phyloP scores from a whole-genome alignment of 768 basidiomycete genomes.

The Termitomyces sp. region DNA sequence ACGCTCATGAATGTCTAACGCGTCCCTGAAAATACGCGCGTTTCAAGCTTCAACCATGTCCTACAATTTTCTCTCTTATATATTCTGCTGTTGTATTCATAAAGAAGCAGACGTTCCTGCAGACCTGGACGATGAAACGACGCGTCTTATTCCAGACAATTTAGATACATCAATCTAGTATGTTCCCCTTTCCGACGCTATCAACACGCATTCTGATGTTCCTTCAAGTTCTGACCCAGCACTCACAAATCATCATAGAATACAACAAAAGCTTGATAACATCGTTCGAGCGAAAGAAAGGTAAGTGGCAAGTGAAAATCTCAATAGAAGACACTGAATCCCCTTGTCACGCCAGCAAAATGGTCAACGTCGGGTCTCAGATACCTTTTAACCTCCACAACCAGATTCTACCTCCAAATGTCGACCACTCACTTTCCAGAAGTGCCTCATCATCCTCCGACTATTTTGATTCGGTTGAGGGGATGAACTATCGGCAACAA shows the following conservation, averaged over 20 bases:
- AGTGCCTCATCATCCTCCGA: conserved; percentile 21
- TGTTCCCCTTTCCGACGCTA: conserved; percentile 8
- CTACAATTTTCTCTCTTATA: conserved; percentile 13
- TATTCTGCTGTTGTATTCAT: conserved; percentile 20
- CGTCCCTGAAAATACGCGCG: background rate
- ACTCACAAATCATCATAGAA: conserved; percentile 40
- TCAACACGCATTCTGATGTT: background rate
- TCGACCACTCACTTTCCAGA: conserved; percentile 21
- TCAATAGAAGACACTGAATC: background rate
- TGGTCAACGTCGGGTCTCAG: conserved; percentile 61
- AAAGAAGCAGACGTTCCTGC: conserved; percentile 7
- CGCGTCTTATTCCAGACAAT: conserved; percentile 26
- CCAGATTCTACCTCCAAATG: conserved; percentile 19
- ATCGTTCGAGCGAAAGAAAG: conserved; percentile 61
- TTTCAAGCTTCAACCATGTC: conserved; percentile 15
- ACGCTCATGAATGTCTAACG: background rate
- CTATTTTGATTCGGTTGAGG: conserved; percentile 11
- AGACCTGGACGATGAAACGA: conserved; percentile 20
- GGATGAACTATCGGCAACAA: conserved; percentile 8
- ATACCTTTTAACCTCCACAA: conserved; percentile 58
- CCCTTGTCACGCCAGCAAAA: conserved; percentile 41
- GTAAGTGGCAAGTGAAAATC: conserved; percentile 26
- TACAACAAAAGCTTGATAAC: conserved; percentile 47
- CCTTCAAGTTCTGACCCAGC: conserved; percentile 16
- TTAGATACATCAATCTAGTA: conserved; percentile 20